These are phyloP conservation scores for Lactifluus subvellereus DNA, from an alignment of 768 basidiomycete species.

Conservation along the genomic window DNA sequence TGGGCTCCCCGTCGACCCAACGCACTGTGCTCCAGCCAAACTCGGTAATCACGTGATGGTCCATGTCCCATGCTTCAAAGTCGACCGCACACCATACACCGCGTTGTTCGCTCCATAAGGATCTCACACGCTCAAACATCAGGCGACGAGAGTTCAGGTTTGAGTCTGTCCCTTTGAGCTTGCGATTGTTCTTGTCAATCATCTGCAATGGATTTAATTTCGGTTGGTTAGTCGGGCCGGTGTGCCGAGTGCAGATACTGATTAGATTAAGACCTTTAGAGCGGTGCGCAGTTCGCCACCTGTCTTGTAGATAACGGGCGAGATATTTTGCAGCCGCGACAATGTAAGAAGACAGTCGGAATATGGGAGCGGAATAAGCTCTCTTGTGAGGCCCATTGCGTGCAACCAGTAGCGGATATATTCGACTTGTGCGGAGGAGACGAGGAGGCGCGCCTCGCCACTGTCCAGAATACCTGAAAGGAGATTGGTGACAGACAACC, in stretches of 20 bases:
- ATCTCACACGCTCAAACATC: conserved; percentile 62
- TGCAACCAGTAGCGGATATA: conserved; percentile 82
- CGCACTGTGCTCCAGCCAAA: conserved; percentile 67
- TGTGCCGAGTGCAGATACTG: neutral
- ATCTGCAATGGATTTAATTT: conserved; percentile 36
- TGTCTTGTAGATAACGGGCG: conserved; percentile 51
- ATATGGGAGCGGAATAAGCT: conserved; percentile 66
- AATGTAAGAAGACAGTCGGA: conserved; percentile 67
- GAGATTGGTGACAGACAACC: neutral
- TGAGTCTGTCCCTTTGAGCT: conserved; percentile 58
- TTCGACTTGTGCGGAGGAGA: conserved; percentile 80
- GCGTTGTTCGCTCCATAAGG: conserved; percentile 53
- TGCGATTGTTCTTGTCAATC: conserved; percentile 77
- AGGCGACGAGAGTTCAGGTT: conserved; percentile 51
- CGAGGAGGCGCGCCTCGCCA: conserved; percentile 73
- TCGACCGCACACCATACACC: conserved; percentile 77
- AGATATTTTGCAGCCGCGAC: conserved; percentile 51
- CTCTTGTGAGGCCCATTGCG: conserved; percentile 59
- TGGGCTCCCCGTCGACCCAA: conserved; percentile 48
- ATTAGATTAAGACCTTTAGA: conserved; percentile 44
- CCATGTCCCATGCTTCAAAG: conserved; percentile 79
- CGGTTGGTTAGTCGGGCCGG: conserved; percentile 9
- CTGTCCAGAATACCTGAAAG: conserved; percentile 55
- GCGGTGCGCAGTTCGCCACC: conserved; percentile 51
- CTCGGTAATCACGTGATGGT: conserved; percentile 70